Base-by-base conservation (phyloP, 1,284 basidiomycete species). In the Sporisorium reilianum region DNA sequence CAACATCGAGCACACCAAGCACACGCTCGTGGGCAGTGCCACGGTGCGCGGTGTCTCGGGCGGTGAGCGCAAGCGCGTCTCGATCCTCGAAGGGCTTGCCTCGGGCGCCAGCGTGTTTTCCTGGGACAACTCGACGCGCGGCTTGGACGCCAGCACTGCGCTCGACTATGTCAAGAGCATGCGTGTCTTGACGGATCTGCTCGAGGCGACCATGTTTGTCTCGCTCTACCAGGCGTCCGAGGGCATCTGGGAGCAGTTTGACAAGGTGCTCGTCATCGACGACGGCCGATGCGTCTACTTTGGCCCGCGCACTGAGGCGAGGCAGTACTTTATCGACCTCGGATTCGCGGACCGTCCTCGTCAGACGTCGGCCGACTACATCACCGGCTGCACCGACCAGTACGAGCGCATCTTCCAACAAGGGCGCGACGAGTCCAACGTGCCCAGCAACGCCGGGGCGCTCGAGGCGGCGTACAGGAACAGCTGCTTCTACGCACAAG, bases 91-190 rank as follows among this genome's bases (percentile, higher is more conserved):
- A 85, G 87, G 89, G 11, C 86, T 88, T 78, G 86, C 86, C 55
- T 85, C 86, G 16, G 86, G 90, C 34, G 87, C 88, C 46, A 87
- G 88, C 34, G 86, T 93, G 30, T 88, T 87, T 44, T 87, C 88
- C 14, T 93, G 92, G 91, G 92, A 93, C 85, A 92, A 92, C 50
- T 68, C 78, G 23, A 67, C 78, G 22, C 88, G 92, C 49, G 93
- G 94, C 66, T 88, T 97, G 44, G 94, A 96, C 78, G 92, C 93
- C 2, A 90, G 87, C 22, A 95, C 93, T 8, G 93, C 94, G 0
- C 87, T 95, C 38, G 91, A 93, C 81, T 94, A 91, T 73, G 89
- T 87, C 68, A 90, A 90, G 84, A 88, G 89, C 64, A 85, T 95
- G 71, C 88, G 93, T 22, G 87, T 91, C 16, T 89, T 92, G 87